These are phyloP conservation scores for Hyphopichia burtonii DNA, from an alignment of 1,139 yeast species.

Conservation along the genomic window DNA sequence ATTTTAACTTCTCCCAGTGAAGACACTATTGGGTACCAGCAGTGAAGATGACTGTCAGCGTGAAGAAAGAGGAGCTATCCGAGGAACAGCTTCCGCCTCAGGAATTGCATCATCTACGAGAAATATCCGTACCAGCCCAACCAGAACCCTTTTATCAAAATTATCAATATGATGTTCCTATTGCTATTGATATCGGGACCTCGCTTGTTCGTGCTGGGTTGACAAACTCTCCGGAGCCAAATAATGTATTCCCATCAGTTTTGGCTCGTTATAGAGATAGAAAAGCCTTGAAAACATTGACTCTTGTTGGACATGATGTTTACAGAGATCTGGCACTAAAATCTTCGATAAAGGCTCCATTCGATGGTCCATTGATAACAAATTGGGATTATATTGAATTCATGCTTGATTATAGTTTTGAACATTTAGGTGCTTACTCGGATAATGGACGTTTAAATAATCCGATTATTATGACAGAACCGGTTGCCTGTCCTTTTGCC, in stretches of 20 bases:
- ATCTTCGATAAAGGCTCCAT: constrained; percentile 73
- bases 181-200: constrained; percentile 82
- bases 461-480: constrained; percentile 83
- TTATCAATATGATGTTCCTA: constrained; percentile 62
- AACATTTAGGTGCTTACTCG: constrained; percentile 69
- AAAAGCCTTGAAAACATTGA: constrained; percentile 58
- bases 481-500: constrained; percentile 63
- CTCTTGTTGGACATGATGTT: constrained; percentile 82
- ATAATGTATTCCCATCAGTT: constrained; percentile 65
- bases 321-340: constrained; percentile 67
- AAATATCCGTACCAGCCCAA: constrained; percentile 32
- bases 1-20: too few species aligned
- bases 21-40: too few species aligned
- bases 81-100: constrained; percentile 42
- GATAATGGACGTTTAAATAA: constrained; percentile 56
- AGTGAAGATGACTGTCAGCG: neutral
- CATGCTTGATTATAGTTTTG: constrained; percentile 79
- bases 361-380: constrained; percentile 80
- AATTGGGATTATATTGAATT: constrained; percentile 92
- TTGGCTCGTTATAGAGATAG: constrained; percentile 79
- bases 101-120: constrained; percentile 49
- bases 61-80: neutral
- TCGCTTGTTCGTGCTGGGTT: constrained; percentile 71
- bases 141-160: constrained; percentile 53
- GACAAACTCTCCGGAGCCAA: constrained; percentile 52